These are phyloP conservation scores for Schwanniomyces vanrijiae DNA, from an alignment of 805 yeast genomes.

Conservation along the genomic window DNA sequence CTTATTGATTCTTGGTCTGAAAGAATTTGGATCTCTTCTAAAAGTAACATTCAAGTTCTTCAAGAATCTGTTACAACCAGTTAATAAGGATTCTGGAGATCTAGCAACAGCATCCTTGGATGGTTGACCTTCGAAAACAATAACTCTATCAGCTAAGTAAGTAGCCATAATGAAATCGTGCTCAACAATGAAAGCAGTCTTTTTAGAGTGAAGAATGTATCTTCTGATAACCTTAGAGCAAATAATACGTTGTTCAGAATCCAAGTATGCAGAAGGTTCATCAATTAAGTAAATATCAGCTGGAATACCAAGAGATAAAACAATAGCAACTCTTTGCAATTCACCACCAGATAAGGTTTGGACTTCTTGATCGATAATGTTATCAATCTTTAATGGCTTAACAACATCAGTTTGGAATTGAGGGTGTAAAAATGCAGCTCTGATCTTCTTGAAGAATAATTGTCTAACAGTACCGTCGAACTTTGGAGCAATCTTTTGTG, in stretches of 20 bases:
- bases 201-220: conserved; percentile 92
- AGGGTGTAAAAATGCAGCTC: conserved; percentile 90
- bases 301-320: conserved; percentile 86
- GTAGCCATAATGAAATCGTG: conserved; percentile 99
- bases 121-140: conserved; percentile 96
- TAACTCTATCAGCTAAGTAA: conserved; percentile 96
- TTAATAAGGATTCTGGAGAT: conserved; percentile 87
- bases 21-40: conserved; percentile 98
- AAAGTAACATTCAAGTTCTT: conserved; percentile 96
- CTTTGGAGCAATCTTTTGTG: conserved; percentile 98
- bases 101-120: conserved; percentile 83
- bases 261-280: conserved; percentile 98
- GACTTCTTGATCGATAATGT: conserved; percentile 95
- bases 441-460: conserved; percentile 92
- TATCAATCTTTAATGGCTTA: conserved; percentile 91
- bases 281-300: conserved; percentile 97
- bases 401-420: conserved; percentile 98
- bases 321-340: conserved; percentile 98
- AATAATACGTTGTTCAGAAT: conserved; percentile 98
- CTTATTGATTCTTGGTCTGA: conserved; percentile 98
- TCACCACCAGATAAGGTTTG: conserved; percentile 99
- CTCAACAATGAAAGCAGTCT: conserved; percentile 98
- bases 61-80: conserved; percentile 96
- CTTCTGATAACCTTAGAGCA: conserved; percentile 98
- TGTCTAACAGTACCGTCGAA: conserved; percentile 99